Percentiles rank a stretch among this genome's conserved stretches.
These are phyloP conservation scores for Phytopythium cucurbitacearum DNA, from an alignment of 352 stramenopile genomes.

Conservation along the genomic window DNA sequence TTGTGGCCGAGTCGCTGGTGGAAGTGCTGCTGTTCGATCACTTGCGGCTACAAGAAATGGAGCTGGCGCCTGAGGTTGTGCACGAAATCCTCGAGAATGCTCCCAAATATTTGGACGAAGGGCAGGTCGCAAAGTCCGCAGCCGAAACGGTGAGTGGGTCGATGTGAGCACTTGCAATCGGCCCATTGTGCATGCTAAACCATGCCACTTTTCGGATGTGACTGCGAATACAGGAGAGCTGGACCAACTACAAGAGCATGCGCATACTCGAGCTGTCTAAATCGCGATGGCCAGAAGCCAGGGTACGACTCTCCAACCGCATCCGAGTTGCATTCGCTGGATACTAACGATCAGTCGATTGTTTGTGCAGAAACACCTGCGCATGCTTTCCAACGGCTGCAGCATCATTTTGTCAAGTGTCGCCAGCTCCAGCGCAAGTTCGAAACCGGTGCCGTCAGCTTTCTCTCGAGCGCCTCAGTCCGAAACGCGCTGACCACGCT, in stretches of 20 bases:
- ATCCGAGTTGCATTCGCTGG: neutral
- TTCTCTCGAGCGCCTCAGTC: no score
- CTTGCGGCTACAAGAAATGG: conserved; percentile 74
- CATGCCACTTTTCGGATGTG: neutral
- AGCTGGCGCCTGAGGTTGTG: conserved; percentile 50
- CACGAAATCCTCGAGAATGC: conserved; percentile 43
- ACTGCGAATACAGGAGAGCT: conserved; percentile 32
- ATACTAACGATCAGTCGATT: conserved; percentile 3
- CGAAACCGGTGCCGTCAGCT: no score
- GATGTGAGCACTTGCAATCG: neutral
- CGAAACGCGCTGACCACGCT: no score
- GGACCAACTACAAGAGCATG: conserved; percentile 64
- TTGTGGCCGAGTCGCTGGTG: conserved; percentile 64
- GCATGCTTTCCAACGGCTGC: conserved; percentile 65
- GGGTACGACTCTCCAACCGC: conserved; percentile 15
- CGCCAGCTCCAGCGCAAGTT: neutral
- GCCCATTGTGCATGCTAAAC: neutral
- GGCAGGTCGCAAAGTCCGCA: conserved; percentile 42
- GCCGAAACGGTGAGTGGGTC: conserved; percentile 21
- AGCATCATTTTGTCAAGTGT: conserved; percentile 57
- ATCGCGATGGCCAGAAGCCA: conserved; percentile 56
- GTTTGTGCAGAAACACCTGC: conserved; percentile 45
- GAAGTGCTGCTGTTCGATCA: conserved; percentile 72
- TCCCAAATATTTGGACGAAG: conserved; percentile 57
- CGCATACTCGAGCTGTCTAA: conserved; percentile 69